Evolutionary conservation across 345 rosid species (phyloP).

Genomic region (Populus ilicifolia): DNA sequence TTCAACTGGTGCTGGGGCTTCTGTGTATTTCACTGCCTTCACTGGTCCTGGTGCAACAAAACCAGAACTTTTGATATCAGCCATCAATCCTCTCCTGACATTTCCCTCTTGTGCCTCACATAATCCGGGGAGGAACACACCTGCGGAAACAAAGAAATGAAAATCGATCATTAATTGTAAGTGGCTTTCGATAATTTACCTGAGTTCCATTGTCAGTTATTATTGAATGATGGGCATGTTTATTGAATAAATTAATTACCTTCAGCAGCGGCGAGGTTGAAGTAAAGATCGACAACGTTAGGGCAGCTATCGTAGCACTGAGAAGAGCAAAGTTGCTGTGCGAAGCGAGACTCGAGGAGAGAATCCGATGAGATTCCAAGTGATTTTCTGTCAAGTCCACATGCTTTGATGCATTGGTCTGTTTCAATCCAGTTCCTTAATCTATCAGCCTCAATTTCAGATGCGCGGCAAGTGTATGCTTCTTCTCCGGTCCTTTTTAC

Average conservation of each 20-base stretch:
- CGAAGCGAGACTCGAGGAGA: constrained; percentile 61
- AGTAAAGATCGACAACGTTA: constrained; percentile 76
- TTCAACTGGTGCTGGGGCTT: constrained; percentile 3
- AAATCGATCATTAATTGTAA: neutral
- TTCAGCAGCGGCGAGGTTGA: constrained; percentile 90
- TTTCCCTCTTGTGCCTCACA: constrained; percentile 53
- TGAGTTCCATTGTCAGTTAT: too few relatives aligned
- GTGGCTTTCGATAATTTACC: neutral
- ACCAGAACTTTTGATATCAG: constrained; percentile 63
- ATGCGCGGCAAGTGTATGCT: constrained; percentile 54
- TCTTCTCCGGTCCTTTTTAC: constrained; percentile 56
- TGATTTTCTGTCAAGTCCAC: constrained; percentile 71
- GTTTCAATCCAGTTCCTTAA: constrained; percentile 60
- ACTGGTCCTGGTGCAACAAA: constrained; percentile 48
- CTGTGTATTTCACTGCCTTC: neutral
- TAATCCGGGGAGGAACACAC: constrained; percentile 71
- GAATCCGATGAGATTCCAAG: constrained; percentile 86
- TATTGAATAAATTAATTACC: constrained; percentile 31
- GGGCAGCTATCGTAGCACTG: constrained; percentile 70
- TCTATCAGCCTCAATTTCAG: constrained; percentile 64
- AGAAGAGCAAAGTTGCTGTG: constrained; percentile 61
- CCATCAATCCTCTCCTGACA: constrained; percentile 47
- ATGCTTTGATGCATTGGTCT: constrained; percentile 56
- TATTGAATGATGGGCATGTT: neutral
- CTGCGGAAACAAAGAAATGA: constrained; percentile 21